Evolutionary conservation across 768 basidiomycete genomes (phyloP), one percentile per base, ranked within the genome.

Genomic region (Amanita jacksonii): DNA sequence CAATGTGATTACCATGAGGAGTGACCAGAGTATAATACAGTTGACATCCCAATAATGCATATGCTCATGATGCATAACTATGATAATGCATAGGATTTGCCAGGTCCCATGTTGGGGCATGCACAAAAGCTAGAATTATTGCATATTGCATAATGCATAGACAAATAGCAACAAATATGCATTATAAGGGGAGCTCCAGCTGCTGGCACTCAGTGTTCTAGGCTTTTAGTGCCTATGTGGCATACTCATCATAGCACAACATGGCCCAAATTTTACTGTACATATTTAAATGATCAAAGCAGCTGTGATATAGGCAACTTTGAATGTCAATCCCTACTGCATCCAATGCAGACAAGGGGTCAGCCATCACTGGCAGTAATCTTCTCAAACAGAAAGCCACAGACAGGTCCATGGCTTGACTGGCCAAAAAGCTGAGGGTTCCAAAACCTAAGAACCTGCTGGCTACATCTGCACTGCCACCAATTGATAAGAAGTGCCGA

Each of bases 381-480:
- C 31, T 32, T 32, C 31, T 32, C 31, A 32, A 32, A 32, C 31
- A 10, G 13, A 32, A 32, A 32, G 31, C 31, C 16, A 15, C 16
- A 13, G 31, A 32, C 31, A 32, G 16, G 9, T 32, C 31, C 16
- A 15, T 32, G 13, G 16, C 31, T 32, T 15, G 16, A 10, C 31
- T 15, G 12, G 9, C 31, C 31, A 32, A 32, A 32, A 32, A 32
- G 16, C 4, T 32, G 16, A 32, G 16, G 39, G 22, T 16, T 33
- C 31, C 28, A 7, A 48, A 48, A 27, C 47, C 43, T 12, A 46
- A 43, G 34, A 33, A 47, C 35, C 46, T 15, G n/a, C 49, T 42
- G 4, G 30, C 22, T 18, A 54, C 53, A 19, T 34, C 53, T 8
- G 53, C 53, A n/a, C 4, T 24, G 33, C 28, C 5, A 12, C 42